phyloP scores from a whole-genome alignment of 148 eudicot species.

The Rhododendron williamsianum region DNA sequence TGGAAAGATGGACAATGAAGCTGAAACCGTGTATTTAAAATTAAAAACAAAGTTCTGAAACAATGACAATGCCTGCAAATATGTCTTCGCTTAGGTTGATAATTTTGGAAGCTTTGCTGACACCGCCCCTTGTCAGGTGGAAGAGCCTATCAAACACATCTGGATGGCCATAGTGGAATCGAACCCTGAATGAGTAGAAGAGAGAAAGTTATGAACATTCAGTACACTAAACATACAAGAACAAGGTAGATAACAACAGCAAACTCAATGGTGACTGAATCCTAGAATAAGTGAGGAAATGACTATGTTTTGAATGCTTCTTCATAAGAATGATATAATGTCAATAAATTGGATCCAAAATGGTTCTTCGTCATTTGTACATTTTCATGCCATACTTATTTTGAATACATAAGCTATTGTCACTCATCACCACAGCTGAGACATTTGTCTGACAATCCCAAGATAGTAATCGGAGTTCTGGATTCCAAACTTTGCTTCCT shows the following conservation, averaged over 20 bases:
- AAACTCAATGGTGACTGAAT: background rate
- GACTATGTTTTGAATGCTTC: background rate
- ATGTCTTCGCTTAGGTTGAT: slow-evolving; percentile 69
- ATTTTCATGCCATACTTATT: background rate
- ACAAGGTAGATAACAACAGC: background rate
- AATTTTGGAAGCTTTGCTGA: slow-evolving; percentile 64
- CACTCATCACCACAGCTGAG: background rate
- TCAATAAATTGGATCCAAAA: background rate
- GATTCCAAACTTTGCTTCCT: background rate
- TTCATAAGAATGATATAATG: background rate
- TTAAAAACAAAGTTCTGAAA: background rate
- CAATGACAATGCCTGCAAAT: slow-evolving; percentile 47
- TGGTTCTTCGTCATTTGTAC: background rate
- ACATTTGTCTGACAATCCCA: background rate
- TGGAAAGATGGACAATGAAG: background rate
- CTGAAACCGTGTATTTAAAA: background rate
- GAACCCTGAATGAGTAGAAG: slow-evolving; percentile 36
- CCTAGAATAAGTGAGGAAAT: background rate
- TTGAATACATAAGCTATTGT: background rate
- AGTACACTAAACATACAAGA: background rate
- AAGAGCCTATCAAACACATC: slow-evolving; percentile 69
- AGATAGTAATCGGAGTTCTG: background rate
- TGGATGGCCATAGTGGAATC: slow-evolving; percentile 78
- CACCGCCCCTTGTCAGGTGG: slow-evolving; percentile 65
- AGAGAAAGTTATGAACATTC: background rate